Evolutionary conservation across 257 asterid species (phyloP), one percentile per base, ranked within the genome.

Genomic region (Primulina tabacum): DNA sequence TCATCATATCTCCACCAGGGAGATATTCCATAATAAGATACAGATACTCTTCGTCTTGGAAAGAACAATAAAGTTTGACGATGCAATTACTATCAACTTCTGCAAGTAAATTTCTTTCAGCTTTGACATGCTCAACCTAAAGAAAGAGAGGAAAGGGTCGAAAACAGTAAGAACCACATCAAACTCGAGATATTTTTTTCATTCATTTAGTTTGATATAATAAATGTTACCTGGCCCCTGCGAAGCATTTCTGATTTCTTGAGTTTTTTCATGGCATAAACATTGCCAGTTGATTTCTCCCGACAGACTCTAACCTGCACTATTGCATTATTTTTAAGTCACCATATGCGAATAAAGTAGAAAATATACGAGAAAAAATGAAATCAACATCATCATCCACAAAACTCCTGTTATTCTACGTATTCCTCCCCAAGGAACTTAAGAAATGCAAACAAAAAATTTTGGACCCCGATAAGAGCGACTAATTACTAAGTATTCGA

Each of bases 1-100:
- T 92, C 98, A 92, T 92, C 97, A 92, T 90, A 85, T 92, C 98
- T 81, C 98, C 98, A 79, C 98, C 98, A 68, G 97, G 98, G 64
- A 92, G 89, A 78, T 92, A 92, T 85, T 92, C 98, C 98, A 90
- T 92, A 50, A 92, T 87, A 59, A 92, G 92, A 80, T 92, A 92
- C 7, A 92, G 88, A 81, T 85, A 88, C 86, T 90, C 98, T 69
- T 90, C 97, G 66, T 92, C 98, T 87, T 92, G 98, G 89, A 92
- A 92, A 62, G 98, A 92, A 81, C 97, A 92, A 76, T 88, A 92
- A 40, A 92, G 93, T 72, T 92, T 92, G 74, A 92, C 98, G 34
- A 90, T 92, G 88, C 98, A 92, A 77, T 84, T 90, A 87, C 98
- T 90, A 35, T 90, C 98, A 75, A 92, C 98, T 81, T 92, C 97